Conservation (phyloP, 2,329 filamentous ascomycete genomes). For the Chaetothyriales sp. region DNA sequence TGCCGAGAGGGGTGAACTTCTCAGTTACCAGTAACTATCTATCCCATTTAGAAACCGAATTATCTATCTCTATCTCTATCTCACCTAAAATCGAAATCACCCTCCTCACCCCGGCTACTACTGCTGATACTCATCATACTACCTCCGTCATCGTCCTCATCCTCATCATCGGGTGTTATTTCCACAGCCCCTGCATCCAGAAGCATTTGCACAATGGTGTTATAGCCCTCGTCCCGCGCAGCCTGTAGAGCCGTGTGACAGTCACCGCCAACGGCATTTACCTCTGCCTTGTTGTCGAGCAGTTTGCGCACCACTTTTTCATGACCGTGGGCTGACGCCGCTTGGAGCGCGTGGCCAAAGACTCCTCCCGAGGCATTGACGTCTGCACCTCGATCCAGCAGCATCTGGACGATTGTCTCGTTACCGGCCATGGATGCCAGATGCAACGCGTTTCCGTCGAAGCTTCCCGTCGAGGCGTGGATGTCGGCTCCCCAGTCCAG, state of each 20-base stretch:
- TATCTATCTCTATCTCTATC: no score
- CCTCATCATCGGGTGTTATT: constrained; percentile 8
- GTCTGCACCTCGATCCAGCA: constrained; percentile 20
- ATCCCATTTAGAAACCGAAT: no score
- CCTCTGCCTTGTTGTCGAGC: constrained; percentile 2
- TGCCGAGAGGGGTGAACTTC: no score
- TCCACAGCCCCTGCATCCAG: constrained; percentile 7
- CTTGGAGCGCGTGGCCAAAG: constrained; percentile 4
- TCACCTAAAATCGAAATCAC: no score
- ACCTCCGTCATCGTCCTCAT: neutral
- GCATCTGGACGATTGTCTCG: constrained; percentile 18
- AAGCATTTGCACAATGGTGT: constrained; percentile 4
- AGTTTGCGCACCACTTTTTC: constrained; percentile 8
- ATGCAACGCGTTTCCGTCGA: constrained; percentile 18
- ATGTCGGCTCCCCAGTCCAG: constrained; percentile 14
- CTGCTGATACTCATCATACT: no score
- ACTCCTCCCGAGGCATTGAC: constrained; percentile 7
- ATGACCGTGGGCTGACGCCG: constrained; percentile 14
- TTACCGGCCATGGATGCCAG: constrained; percentile 17
- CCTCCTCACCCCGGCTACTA: no score
- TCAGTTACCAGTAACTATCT: no score
- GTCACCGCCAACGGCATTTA: constrained; percentile 7
- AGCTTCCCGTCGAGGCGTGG: constrained; percentile 8
- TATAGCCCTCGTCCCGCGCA: constrained; percentile 7
- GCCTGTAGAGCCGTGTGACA: constrained; percentile 7